Evolutionary conservation across 2,329 filamentous ascomycete species (phyloP), one percentile per base, ranked within the genome.

Genomic region (Fusarium incarnatum): DNA sequence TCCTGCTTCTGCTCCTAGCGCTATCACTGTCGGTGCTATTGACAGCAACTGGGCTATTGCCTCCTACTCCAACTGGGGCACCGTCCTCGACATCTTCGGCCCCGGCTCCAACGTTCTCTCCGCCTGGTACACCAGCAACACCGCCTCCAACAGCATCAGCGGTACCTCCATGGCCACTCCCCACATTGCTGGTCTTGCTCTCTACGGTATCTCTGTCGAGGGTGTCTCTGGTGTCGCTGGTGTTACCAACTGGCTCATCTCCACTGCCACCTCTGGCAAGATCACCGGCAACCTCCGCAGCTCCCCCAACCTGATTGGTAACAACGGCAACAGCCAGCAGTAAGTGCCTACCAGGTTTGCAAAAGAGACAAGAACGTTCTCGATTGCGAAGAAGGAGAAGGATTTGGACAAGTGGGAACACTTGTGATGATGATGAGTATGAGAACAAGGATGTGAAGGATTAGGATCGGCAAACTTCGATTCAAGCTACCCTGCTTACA

Each of bases 121-220:
- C 46, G 77, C 87, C 8, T 88, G 83, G 83, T 83, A 81, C 71
- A 80, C 81, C 60, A 74, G 77, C 75, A 81, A 76, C 60, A 79
- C 75, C 18, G 82, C 85, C 47, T 83, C 77, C 56, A 81, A 81
- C 68, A 82, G 75, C 48, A 83, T 89, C 74, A 85, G 82, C 16
- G 89, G 89, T 37, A 91, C 89, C 13, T 88, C 85, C n/a, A 91
- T 91, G 88, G 87, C 89, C 6, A 79, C 83, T 6, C 89, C 89
- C 2, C 88, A 91, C 75, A 81, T 91, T 63, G 82, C 85, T 32
- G 89, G 89, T 27, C 80, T 91, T 25, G 87, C 70, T 23, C 77
- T 82, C 16, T 83, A 83, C 75, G 77, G 81, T 47, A 79, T 89
- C 58, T 81, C 81, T 12, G 78, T 87, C 16, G 77, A 85, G 60